Evolutionary conservation across 768 basidiomycete genomes (phyloP).

Genomic region (Tephrocybe rancida): DNA sequence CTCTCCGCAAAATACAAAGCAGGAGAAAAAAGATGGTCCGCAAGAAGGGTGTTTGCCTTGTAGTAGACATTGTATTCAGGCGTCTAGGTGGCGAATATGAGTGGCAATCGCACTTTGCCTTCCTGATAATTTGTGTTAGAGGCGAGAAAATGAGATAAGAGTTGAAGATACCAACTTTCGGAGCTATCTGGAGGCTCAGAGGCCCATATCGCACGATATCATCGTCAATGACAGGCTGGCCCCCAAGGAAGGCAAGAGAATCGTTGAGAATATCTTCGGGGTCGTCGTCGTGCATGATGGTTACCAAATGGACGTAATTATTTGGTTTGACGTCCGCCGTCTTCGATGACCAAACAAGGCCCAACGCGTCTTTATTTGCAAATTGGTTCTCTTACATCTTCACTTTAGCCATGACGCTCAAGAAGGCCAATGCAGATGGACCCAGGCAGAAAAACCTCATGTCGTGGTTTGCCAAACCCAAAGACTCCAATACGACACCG

Average conservation of each 20-base stretch:
- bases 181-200: constrained; percentile 53
- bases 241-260: constrained; percentile 53
- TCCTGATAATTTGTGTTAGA: constrained; percentile 36
- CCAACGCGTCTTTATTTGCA: constrained; percentile 31
- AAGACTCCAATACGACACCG: constrained; percentile 29
- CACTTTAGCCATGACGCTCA: constrained; percentile 37
- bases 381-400: neutral
- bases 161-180: constrained; percentile 46
- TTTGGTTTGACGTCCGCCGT: neutral
- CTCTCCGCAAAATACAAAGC: constrained; percentile 66
- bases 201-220: constrained; percentile 54
- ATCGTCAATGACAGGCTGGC: constrained; percentile 41
- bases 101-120: constrained; percentile 51
- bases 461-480: constrained; percentile 62
- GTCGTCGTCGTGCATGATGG: constrained; percentile 10
- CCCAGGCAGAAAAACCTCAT: constrained; percentile 72
- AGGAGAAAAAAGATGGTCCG: constrained; percentile 76
- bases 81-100: constrained; percentile 5
- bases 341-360: neutral
- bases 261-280: constrained; percentile 58
- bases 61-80: constrained; percentile 10
- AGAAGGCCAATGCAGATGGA: constrained; percentile 43
- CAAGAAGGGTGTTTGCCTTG: constrained; percentile 71
- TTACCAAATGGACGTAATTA: constrained; percentile 1
- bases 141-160: neutral